Conservation (phyloP, 208 protist genomes). For the Acanthamoeba healyi region DNA sequence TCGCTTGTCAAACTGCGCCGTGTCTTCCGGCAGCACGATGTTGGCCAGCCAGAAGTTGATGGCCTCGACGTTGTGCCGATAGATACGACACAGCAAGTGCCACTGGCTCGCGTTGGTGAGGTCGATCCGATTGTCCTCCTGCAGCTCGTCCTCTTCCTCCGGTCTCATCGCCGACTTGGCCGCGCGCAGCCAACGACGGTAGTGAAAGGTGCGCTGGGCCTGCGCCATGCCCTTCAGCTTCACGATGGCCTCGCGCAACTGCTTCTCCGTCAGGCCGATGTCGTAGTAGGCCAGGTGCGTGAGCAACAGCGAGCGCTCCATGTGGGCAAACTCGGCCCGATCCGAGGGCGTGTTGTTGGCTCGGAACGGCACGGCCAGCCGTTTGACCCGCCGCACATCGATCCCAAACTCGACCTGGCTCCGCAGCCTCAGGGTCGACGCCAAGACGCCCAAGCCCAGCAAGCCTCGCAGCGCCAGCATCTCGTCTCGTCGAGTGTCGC, state of each 20-base stretch:
- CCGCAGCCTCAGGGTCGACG: background rate
- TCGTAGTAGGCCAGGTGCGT: slow-evolving; percentile 81
- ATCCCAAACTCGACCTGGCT: background rate
- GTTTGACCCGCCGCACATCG: slow-evolving; percentile 23
- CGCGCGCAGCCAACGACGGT: slow-evolving; percentile 42
- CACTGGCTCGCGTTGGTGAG: slow-evolving; percentile 8
- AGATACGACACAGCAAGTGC: background rate
- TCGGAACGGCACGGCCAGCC: slow-evolving; percentile 79
- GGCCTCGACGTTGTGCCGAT: background rate
- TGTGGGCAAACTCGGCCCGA: slow-evolving; percentile 78
- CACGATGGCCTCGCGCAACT: slow-evolving; percentile 58
- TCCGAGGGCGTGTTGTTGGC: slow-evolving; percentile 80
- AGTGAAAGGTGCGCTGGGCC: background rate
- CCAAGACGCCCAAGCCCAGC: background rate
- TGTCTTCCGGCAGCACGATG: slow-evolving; percentile 40
- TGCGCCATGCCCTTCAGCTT: slow-evolving; percentile 29
- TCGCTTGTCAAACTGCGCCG: slow-evolving; percentile 1
- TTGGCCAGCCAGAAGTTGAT: slow-evolving; percentile 63
- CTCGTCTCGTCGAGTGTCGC: background rate
- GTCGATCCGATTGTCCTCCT: background rate
- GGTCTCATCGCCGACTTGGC: background rate
- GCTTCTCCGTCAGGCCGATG: slow-evolving; percentile 48
- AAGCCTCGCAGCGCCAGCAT: background rate
- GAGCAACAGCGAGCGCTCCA: slow-evolving; percentile 73
- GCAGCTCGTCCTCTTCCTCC: background rate